Percentiles rank a stretch among this genome's conserved stretches.
Conservation (phyloP, 192 early-diverging fungal species). For the Pilobolus umbonatus region DNA sequence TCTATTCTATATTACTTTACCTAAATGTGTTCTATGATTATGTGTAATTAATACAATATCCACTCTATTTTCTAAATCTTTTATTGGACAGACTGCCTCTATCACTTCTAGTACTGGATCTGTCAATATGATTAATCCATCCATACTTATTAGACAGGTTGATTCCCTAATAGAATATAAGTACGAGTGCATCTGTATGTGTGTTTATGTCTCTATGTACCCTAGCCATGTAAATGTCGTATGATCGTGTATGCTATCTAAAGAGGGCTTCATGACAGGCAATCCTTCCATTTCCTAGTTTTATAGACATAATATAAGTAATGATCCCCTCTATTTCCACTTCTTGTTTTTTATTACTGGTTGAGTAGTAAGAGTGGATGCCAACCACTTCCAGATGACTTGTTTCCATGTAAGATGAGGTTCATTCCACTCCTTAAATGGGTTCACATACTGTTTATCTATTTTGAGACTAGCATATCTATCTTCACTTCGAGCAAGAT, state of each 20-base stretch:
- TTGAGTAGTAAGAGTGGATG: no score
- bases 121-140: constrained; percentile 47
- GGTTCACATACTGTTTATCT: constrained; percentile 51
- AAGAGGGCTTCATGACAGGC: constrained; percentile 14
- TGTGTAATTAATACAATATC: constrained; percentile 48
- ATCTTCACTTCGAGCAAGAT: constrained; percentile 24
- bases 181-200: not conserved
- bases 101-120: constrained; percentile 50
- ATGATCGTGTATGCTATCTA: not conserved
- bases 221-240: constrained; percentile 33
- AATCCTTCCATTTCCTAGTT: constrained; percentile 20
- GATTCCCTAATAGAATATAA: constrained; percentile 35
- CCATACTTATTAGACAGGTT: constrained; percentile 51
- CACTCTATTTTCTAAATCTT: constrained; percentile 33
- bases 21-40: constrained; percentile 46
- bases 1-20: constrained; percentile 9
- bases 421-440: constrained; percentile 49
- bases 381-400: no score
- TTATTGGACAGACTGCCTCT: constrained; percentile 36
- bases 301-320: no score
- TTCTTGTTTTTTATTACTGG: no score
- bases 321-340: no score
- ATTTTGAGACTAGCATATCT: constrained; percentile 28
- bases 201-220: constrained; percentile 8
- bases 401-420: no score